phyloP scores from a whole-genome alignment of 306 rosid genomes.

The Quercus robur region DNA sequence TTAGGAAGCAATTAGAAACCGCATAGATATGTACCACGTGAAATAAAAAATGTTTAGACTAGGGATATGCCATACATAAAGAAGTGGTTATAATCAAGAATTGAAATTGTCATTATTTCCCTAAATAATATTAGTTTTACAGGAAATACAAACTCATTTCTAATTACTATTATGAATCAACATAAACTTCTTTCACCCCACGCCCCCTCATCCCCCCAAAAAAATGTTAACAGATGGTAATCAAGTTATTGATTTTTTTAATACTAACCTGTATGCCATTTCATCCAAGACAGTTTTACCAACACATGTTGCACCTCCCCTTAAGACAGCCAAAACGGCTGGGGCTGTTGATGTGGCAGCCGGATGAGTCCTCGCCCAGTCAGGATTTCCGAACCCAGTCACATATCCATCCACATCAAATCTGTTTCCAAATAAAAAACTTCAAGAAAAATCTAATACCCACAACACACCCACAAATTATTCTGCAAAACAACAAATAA shows the following conservation, averaged over 20 bases:
- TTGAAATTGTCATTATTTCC: neutral
- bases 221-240: neutral
- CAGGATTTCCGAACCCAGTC: conserved; percentile 87
- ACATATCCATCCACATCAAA: conserved; percentile 79
- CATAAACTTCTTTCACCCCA: neutral
- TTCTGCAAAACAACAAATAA: neutral
- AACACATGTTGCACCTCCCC: conserved; percentile 78
- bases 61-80: neutral
- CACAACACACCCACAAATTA: neutral
- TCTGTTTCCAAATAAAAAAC: conserved; percentile 30
- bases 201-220: neutral
- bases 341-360: conserved; percentile 77
- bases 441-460: neutral
- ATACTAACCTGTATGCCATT: conserved; percentile 80
- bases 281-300: conserved; percentile 96
- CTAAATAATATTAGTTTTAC: neutral
- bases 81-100: neutral
- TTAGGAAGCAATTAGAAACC: neutral
- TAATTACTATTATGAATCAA: neutral
- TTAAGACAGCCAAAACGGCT: conserved; percentile 47
- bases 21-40: too few species aligned
- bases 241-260: neutral
- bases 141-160: neutral
- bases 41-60: neutral
- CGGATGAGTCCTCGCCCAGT: conserved; percentile 86